Evolutionary conservation across 2,329 filamentous ascomycete species (phyloP), one percentile per base, ranked within the genome.

Genomic region (Fusarium nanum): DNA sequence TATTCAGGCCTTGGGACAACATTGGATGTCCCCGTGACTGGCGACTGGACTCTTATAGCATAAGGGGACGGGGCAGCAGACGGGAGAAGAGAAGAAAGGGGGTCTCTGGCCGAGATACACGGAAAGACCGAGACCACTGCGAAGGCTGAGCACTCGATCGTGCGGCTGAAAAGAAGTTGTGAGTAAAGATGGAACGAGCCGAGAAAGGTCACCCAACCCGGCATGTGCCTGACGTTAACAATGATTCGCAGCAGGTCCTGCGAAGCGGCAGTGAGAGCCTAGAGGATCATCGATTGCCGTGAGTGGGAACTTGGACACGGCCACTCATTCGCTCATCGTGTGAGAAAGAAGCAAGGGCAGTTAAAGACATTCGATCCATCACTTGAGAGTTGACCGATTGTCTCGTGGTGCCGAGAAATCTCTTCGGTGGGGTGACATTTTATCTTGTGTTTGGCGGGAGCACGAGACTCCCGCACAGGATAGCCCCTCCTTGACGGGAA

Each of bases 341-440:
- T 67, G 44, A 55, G 45, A 63, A 59, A 47, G 54, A 62, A 55
- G 65, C 40, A 62, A 52, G 68, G 56, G 52, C 54, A 45, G 46
- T 47, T 13, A 66, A 72, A 70, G 68, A 74, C 73, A 71, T 72
- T 73, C 70, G 70, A 75, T 68, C 67, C 50, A 65, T 73, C 62
- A 59, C 64, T 74, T 72, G 71, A 73, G 60, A 48, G 54, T 75
- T 75, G 73, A 73, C 60, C 52, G 68, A 69, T 69, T 70, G 70
- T 73, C 73, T 75, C 72, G 73, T 75, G 73, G 72, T 73, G 64
- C 68, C 68, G 72, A 61, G 66, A 75, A 75, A 72, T 73, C 73
- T 75, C 67, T 74, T 73, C 64, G 53, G 73, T 75, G 73, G 73
- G 73, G 73, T 75, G 73, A 75, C 68, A 60, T 71, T 72, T 53